Conservation (phyloP, 1,284 basidiomycete species). For the Malassezia sp. region DNA sequence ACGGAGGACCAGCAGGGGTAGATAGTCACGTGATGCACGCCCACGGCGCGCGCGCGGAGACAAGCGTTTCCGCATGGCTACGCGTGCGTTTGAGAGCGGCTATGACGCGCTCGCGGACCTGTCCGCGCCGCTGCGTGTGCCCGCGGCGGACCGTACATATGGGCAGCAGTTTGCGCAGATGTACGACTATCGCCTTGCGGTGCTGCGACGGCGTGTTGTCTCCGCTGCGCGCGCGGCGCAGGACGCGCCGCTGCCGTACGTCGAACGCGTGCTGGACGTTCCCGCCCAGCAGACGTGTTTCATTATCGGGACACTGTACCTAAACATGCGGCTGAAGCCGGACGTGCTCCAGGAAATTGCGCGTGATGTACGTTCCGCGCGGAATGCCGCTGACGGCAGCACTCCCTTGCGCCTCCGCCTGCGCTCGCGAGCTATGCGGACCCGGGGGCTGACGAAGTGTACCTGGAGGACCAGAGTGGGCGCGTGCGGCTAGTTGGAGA, state of each 20-base stretch:
- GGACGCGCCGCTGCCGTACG: slow-evolving; percentile 44
- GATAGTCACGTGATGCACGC: neutral
- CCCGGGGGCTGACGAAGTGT: slow-evolving; percentile 66
- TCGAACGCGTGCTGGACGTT: slow-evolving; percentile 79
- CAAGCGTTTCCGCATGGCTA: too few relatives aligned
- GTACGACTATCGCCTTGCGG: slow-evolving; percentile 43
- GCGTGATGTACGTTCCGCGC: slow-evolving; percentile 63
- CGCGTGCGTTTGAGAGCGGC: neutral
- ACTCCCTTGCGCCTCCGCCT: slow-evolving; percentile 73
- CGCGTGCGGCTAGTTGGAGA: slow-evolving; percentile 77
- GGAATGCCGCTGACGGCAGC: slow-evolving; percentile 53
- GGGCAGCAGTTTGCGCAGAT: slow-evolving; percentile 38
- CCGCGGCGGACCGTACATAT: slow-evolving; percentile 32
- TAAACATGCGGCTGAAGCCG: slow-evolving; percentile 95
- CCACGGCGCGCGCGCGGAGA: too few relatives aligned
- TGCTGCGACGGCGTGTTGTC: slow-evolving; percentile 34
- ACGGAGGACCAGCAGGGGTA: slow-evolving; percentile 12
- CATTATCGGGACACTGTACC: slow-evolving; percentile 86
- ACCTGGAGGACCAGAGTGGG: slow-evolving; percentile 90
- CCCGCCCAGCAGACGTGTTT: slow-evolving; percentile 73
- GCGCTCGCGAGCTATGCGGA: slow-evolving; percentile 46
- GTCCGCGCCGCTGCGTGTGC: slow-evolving; percentile 24
- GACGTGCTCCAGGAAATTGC: slow-evolving; percentile 91
- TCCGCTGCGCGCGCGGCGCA: slow-evolving; percentile 21
- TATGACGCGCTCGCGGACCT: slow-evolving; percentile 18